Conservation (phyloP, 208 protist genomes). For the Crithidia mellificae region DNA sequence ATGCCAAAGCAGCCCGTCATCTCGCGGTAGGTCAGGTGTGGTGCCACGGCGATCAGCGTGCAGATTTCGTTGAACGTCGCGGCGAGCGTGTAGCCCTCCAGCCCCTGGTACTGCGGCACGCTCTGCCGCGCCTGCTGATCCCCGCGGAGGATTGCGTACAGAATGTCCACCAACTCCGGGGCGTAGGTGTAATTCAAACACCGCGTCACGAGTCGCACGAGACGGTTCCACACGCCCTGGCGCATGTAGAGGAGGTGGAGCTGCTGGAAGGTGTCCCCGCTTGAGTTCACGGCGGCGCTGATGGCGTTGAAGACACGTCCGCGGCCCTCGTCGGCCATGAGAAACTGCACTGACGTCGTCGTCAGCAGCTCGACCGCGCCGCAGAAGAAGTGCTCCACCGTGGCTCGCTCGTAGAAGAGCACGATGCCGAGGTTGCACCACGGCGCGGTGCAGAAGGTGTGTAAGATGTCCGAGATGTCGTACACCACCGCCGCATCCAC, state of each 20-base stretch:
- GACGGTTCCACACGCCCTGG: conserved; percentile 52
- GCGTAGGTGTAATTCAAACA: conserved; percentile 66
- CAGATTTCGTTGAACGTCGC: conserved; percentile 67
- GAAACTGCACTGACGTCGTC: conserved; percentile 53
- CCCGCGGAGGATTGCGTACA: conserved; percentile 54
- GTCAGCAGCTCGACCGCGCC: conserved; percentile 63
- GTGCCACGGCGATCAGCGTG: conserved; percentile 53
- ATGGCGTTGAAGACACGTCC: conserved; percentile 63
- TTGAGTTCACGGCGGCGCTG: conserved; percentile 40
- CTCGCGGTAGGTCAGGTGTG: conserved; percentile 46
- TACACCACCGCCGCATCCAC: conserved; percentile 64
- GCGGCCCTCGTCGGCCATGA: conserved; percentile 61
- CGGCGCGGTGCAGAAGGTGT: conserved; percentile 55
- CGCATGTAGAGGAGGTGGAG: conserved; percentile 51
- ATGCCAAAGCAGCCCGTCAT: conserved; percentile 58
- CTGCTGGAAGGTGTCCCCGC: conserved; percentile 40
- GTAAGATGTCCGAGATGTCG: conserved; percentile 64
- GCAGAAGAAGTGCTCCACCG: conserved; percentile 59
- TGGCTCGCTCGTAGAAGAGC: conserved; percentile 66
- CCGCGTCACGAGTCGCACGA: conserved; percentile 57
- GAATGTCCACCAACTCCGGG: conserved; percentile 50
- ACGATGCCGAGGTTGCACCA: conserved; percentile 86
- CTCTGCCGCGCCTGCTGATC: conserved; percentile 27
- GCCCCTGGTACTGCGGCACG: conserved; percentile 33
- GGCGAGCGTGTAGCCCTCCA: conserved; percentile 35